phyloP scores from a whole-genome alignment of 768 basidiomycete species.

The Russula sp. region DNA sequence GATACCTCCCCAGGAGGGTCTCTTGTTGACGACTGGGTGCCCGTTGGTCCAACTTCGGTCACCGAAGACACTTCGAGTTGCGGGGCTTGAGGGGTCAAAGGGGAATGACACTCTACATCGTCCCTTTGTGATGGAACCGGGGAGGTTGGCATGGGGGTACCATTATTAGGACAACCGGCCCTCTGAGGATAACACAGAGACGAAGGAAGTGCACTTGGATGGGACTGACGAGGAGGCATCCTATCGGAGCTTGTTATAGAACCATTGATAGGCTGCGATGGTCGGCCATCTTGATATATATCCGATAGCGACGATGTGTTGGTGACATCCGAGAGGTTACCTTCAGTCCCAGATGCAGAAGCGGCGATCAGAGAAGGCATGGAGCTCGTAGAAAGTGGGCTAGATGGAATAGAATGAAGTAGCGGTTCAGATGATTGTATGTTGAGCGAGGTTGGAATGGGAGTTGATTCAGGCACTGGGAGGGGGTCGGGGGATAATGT shows the following conservation, averaged over 20 bases:
- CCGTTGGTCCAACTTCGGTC: background rate
- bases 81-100: background rate
- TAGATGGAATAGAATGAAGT: conserved; percentile 5
- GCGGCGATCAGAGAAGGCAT: background rate
- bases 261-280: background rate
- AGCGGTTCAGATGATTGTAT: background rate
- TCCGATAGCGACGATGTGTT: background rate
- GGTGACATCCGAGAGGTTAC: background rate
- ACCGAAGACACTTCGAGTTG: background rate
- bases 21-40: background rate
- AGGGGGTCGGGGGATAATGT: background rate
- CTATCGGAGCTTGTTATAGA: background rate
- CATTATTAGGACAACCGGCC: background rate
- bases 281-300: background rate
- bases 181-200: background rate
- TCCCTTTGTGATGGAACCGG: background rate
- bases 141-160: background rate
- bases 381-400: background rate
- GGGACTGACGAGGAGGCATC: conserved; percentile 1
- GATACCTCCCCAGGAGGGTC: background rate
- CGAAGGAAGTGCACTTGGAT: background rate
- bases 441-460: background rate
- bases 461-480: background rate
- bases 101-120: background rate
- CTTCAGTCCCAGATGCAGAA: background rate